Conservation (phyloP, 208 protist genomes). For the Trypanosomatidae sp. region DNA sequence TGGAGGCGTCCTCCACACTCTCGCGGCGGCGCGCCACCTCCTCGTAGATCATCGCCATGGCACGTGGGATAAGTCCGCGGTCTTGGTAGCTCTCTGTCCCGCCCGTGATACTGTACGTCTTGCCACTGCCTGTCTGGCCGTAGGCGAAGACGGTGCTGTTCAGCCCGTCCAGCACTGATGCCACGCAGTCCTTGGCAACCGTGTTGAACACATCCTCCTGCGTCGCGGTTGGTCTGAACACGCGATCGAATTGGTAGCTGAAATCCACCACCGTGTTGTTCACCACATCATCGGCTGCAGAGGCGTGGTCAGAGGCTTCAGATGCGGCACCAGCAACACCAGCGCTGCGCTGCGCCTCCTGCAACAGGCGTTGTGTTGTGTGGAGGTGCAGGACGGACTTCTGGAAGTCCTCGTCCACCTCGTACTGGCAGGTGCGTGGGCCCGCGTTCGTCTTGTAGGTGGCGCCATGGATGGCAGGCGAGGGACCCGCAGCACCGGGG, state of each 20-base stretch:
- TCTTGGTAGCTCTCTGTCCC: constrained; percentile 86
- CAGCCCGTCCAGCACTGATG: constrained; percentile 73
- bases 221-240: constrained; percentile 70
- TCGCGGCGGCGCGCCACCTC: constrained; percentile 40
- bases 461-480: not conserved
- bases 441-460: not conserved
- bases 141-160: constrained; percentile 93
- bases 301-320: no score
- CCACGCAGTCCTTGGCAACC: constrained; percentile 81
- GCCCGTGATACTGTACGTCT: constrained; percentile 92
- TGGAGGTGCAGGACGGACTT: constrained; percentile 25
- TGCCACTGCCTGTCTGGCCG: constrained; percentile 91
- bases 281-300: constrained; percentile 42
- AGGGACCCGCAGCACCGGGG: not conserved
- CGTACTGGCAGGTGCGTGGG: constrained; percentile 13
- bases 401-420: constrained; percentile 22
- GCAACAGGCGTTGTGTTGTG: constrained; percentile 18
- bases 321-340: not conserved
- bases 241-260: constrained; percentile 66
- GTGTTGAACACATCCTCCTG: constrained; percentile 85
- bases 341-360: constrained; percentile 20
- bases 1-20: constrained; percentile 7
- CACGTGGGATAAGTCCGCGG: constrained; percentile 86
- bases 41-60: constrained; percentile 84
- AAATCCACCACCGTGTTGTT: constrained; percentile 79